Base-by-base conservation (phyloP, 148 eudicot genomes). In the Drosera capensis region DNA sequence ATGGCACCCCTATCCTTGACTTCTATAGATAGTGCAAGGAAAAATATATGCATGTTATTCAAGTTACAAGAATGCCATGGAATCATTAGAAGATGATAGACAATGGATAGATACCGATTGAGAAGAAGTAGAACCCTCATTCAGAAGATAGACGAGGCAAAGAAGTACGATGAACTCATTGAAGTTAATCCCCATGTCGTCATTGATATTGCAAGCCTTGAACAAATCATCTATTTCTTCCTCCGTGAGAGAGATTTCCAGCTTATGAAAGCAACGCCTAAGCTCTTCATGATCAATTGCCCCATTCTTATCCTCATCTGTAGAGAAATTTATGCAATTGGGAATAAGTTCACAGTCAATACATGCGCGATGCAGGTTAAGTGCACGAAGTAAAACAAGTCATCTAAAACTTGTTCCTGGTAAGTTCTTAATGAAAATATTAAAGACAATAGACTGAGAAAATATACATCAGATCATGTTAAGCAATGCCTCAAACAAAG, bases 101-200 rank as follows among this genome's bases (percentile, higher is more conserved):
- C 7, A 22, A 47, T 38, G 20, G 43, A 13, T 17, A 74, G 82
- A 75, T 74, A 78, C 80, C 63, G 51, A 56, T 42, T 62, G 57
- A 41, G 47, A 45, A 30, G 78, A 55, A 37, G 75, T 23, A 5
- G 72, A 65, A 48, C 69, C 82, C 39, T 80, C 74, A 63, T 78
- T 73, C 46, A 90, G 78, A 67, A 90, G 93, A 67, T 84, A 80
- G 38, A 80, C 87, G 17, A 84, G 84, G 70, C 87, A 90, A 42
- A 90, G 75, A 57, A 88, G 84, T 53, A 88, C 96, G 29, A 88
- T 72, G 58, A 88, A 88, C 59, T 83, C 96, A 40, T 68, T 83
- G 78, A 79, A 88, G 21, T 71, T 67, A 46, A 88, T 73, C 20
- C 75, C 77, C 71, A 45, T 57, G 20, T 65, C 68, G 12, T 80